Evolutionary conservation across 2,329 filamentous ascomycete genomes (phyloP).

Genomic region (Xylariaceae sp.): DNA sequence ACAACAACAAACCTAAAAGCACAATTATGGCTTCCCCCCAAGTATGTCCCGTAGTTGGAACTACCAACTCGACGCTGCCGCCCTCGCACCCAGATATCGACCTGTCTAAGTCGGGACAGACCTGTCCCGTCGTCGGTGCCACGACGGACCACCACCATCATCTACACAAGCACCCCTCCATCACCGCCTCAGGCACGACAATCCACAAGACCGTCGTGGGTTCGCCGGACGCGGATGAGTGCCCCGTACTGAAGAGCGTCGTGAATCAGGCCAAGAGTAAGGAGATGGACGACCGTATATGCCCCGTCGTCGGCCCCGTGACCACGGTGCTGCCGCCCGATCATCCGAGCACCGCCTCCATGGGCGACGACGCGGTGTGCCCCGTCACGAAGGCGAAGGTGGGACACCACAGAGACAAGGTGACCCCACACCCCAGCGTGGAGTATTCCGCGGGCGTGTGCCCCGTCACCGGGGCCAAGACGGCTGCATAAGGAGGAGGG

Average conservation of each 20-base stretch:
- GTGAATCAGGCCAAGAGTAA: slow-evolving; percentile 42
- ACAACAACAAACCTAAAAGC: slow-evolving; percentile 1
- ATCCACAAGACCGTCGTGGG: slow-evolving; percentile 26
- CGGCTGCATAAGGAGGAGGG: slow-evolving; percentile 2
- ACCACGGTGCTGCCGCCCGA: slow-evolving; percentile 46
- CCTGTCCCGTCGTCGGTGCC: slow-evolving; percentile 46
- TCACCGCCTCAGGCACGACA: slow-evolving; percentile 26
- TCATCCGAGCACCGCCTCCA: slow-evolving; percentile 40
- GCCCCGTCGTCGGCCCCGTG: slow-evolving; percentile 46
- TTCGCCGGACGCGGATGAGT: slow-evolving; percentile 41
- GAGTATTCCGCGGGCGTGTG: slow-evolving; percentile 39
- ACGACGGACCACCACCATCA: slow-evolving; percentile 46
- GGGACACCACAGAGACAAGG: slow-evolving; percentile 47
- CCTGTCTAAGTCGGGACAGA: slow-evolving; percentile 44
- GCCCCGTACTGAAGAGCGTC: slow-evolving; percentile 41
- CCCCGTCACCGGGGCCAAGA: slow-evolving; percentile 42
- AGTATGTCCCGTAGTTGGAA: slow-evolving; percentile 47
- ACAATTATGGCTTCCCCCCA: slow-evolving; percentile 36
- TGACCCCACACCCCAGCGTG: slow-evolving; percentile 41
- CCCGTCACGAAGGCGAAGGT: slow-evolving; percentile 47
- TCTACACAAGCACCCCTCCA: slow-evolving; percentile 44
- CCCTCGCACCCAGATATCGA: slow-evolving; percentile 45
- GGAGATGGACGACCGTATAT: slow-evolving; percentile 47
- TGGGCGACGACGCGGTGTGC: slow-evolving; percentile 39
- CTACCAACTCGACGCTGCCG: slow-evolving; percentile 45